Evolutionary conservation across 2,329 filamentous ascomycete species (phyloP).

Genomic region (Aureobasidium sp.): DNA sequence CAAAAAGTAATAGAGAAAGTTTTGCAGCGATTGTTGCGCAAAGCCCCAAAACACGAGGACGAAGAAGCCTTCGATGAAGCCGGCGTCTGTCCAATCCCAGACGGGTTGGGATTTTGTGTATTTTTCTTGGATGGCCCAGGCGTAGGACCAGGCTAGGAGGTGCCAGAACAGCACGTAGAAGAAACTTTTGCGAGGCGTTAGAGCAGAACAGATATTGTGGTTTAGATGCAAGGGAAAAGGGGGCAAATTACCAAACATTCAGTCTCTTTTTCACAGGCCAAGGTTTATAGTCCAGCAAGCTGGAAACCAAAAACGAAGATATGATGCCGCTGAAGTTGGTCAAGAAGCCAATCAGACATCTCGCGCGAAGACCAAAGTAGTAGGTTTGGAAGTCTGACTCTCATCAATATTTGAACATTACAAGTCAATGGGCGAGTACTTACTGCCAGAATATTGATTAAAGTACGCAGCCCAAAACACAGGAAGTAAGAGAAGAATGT

Average conservation of each 20-base stretch:
- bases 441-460: constrained; percentile 36
- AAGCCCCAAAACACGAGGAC: constrained; percentile 46
- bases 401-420: too few relatives aligned
- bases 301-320: constrained; percentile 40
- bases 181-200: constrained; percentile 24
- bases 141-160: constrained; percentile 43
- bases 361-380: constrained; percentile 41
- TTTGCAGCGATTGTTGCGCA: constrained; percentile 47
- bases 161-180: constrained; percentile 37
- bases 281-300: constrained; percentile 39
- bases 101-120: constrained; percentile 38
- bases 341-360: constrained; percentile 43
- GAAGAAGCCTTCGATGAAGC: constrained; percentile 43
- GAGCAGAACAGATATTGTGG: too few relatives aligned
- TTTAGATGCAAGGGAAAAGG: neutral
- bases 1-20: constrained; percentile 51
- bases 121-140: constrained; percentile 41
- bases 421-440: neutral
- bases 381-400: constrained; percentile 41
- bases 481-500: constrained; percentile 36
- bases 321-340: constrained; percentile 37
- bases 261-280: constrained; percentile 39
- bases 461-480: constrained; percentile 42
- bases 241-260: constrained; percentile 18
- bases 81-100: constrained; percentile 39